A percentile compares a stretch with the other conserved stretches of the same genome.
Evolutionary conservation across 2,329 filamentous ascomycete species (phyloP).

Genomic region (Chaetothyriales sp.): DNA sequence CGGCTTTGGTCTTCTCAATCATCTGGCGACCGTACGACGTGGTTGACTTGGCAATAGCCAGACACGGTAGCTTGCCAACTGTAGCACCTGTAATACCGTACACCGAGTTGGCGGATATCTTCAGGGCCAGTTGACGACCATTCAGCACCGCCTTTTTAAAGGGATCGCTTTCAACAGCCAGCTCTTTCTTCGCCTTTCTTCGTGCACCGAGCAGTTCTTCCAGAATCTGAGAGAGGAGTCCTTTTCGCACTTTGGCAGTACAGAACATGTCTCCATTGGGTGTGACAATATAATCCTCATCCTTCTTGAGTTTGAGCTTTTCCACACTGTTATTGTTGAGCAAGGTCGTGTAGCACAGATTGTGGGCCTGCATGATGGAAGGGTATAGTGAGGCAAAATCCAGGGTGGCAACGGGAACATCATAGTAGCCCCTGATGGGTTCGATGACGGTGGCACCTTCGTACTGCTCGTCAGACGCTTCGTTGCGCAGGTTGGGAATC

Average conservation of each 20-base stretch:
- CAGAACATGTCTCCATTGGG: slow-evolving; percentile 90
- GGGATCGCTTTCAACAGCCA: slow-evolving; percentile 75
- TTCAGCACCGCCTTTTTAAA: slow-evolving; percentile 98
- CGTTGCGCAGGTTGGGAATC: slow-evolving; percentile 67
- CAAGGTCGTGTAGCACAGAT: slow-evolving; percentile 91
- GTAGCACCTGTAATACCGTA: slow-evolving; percentile 96
- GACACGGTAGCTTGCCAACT: slow-evolving; percentile 84
- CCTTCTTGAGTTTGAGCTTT: slow-evolving; percentile 61
- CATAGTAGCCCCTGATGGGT: slow-evolving; percentile 81
- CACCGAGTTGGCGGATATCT: slow-evolving; percentile 93
- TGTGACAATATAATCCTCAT: slow-evolving; percentile 91
- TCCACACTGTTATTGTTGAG: slow-evolving; percentile 65
- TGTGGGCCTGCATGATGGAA: slow-evolving; percentile 97
- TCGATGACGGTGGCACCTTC: slow-evolving; percentile 98
- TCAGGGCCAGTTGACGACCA: slow-evolving; percentile 88
- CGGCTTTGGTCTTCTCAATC: slow-evolving; percentile 96
- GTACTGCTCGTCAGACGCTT: slow-evolving; percentile 71
- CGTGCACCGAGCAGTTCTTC: slow-evolving; percentile 82
- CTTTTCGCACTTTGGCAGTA: slow-evolving; percentile 76
- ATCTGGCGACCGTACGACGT: slow-evolving; percentile 95
- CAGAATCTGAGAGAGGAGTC: slow-evolving; percentile 82
- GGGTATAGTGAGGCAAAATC: slow-evolving; percentile 98
- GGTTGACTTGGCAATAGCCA: slow-evolving; percentile 90
- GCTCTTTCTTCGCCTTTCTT: slow-evolving; percentile 85
- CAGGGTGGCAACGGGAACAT: slow-evolving; percentile 85